Evolutionary conservation across 371 early-diverging fungal genomes (phyloP).

Genomic region (Mortierella sp.): DNA sequence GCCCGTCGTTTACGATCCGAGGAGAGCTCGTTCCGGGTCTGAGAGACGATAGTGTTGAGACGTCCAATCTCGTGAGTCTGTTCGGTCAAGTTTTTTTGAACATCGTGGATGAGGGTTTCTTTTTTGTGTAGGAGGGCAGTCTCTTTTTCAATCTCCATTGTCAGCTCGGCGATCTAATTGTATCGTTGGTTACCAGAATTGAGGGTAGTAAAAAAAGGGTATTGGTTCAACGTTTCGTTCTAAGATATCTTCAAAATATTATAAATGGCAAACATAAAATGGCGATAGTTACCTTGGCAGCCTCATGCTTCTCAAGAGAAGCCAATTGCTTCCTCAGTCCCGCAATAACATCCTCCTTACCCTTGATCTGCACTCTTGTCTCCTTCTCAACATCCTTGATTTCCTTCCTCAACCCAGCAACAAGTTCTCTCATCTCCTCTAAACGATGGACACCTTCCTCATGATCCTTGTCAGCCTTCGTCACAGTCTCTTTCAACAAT

Average conservation of each 20-base stretch:
- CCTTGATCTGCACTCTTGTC: conserved; percentile 2
- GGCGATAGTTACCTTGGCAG: conserved; percentile 14
- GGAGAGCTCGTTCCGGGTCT: conserved; percentile 18
- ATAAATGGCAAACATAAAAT: background rate
- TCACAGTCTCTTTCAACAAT: background rate
- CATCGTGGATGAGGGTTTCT: background rate
- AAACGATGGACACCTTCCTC: conserved; percentile 18
- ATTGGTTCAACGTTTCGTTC: too few relatives aligned
- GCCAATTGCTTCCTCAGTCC: conserved; percentile 10
- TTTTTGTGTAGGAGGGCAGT: conserved; percentile 8
- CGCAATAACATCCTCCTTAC: conserved; percentile 18
- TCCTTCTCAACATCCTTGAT: conserved; percentile 10
- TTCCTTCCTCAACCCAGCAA: conserved; percentile 1
- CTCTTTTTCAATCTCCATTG: conserved; percentile 21
- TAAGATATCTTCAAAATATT: background rate
- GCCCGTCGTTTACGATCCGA: conserved; percentile 13
- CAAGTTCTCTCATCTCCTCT: conserved; percentile 11
- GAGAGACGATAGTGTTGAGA: conserved; percentile 14
- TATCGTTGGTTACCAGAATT: background rate
- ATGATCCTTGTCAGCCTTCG: conserved; percentile 8
- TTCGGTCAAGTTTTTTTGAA: conserved; percentile 9
- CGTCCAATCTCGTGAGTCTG: conserved; percentile 33
- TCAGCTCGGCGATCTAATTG: conserved; percentile 20
- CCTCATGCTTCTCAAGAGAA: conserved; percentile 11
- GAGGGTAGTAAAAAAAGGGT: too few relatives aligned